A percentile compares a stretch with the other conserved stretches of the same genome.
Evolutionary conservation across 2,329 filamentous ascomycete species (phyloP).

Genomic region (Purpureocillium lavendulum): DNA sequence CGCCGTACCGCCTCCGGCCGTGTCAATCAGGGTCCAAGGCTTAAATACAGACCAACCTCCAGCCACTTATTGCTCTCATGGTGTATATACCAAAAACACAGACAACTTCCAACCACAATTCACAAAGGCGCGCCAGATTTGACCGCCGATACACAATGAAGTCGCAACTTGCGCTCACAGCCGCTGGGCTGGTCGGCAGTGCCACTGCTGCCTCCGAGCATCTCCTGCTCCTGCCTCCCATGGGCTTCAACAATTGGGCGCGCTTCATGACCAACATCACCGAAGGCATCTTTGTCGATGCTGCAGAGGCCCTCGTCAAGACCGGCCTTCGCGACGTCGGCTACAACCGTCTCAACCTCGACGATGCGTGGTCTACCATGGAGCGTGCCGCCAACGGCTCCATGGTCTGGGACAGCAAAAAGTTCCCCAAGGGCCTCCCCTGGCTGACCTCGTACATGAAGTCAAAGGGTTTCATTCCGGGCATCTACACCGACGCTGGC

Average conservation of each 20-base stretch:
- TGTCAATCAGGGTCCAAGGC: no score
- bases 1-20: no score
- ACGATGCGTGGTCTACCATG: conserved; percentile 34
- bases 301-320: conserved; percentile 33
- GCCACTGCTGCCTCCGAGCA: neutral
- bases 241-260: conserved; percentile 46
- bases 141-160: conserved; percentile 2
- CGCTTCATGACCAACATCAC: conserved; percentile 38
- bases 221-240: conserved; percentile 25
- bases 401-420: conserved; percentile 29
- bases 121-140: neutral
- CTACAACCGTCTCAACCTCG: conserved; percentile 29
- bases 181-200: neutral
- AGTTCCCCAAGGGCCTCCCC: conserved; percentile 33
- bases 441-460: conserved; percentile 31
- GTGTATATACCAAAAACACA: no score
- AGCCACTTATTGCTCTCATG: no score
- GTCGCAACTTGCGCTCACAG: neutral
- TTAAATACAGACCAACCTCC: no score
- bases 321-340: conserved; percentile 28
- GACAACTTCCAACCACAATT: no score
- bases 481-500: conserved; percentile 36
- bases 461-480: conserved; percentile 30
- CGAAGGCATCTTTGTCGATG: conserved; percentile 36
- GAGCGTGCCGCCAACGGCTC: conserved; percentile 25